Evolutionary conservation across 495 filamentous ascomycete genomes (phyloP), one percentile per base, ranked within the genome.

Genomic region (Margaritispora aquatica): DNA sequence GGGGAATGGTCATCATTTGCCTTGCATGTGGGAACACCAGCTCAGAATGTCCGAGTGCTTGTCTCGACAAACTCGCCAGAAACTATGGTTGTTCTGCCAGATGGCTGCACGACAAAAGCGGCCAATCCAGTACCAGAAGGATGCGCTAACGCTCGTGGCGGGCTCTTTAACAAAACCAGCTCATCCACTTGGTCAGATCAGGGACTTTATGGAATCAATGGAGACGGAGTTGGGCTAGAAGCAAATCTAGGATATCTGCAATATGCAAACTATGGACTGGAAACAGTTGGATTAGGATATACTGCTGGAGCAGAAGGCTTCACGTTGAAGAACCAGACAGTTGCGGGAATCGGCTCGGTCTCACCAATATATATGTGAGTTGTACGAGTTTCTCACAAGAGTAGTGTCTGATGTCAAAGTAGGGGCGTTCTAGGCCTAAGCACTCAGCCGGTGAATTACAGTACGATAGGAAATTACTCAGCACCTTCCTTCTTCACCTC

Each of bases 311-410:
- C 63, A 51, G 44, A 48, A 52, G 76, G 76, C 15, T 74, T 79
- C 0, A 69, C 69, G 23, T 63, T 84, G 34, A 60, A 70, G 7
- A 70, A 77, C 63, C 75, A 79, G 53, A 73, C 73, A 4, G 71
- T 84, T 23, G 79, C 69, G 13, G 74, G 65, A 15, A 70, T 81
- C 22, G 73, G 72, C 1, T 49, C 67, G 0, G 57, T 73, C 15
- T 66, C 75, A 9, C 71, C 78, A 34, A 79, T 83, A 55, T 83
- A 81, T 66, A 64, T 85, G 60, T 79, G 68, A 24, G 66, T 51
- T 3, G 7, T 4, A 53, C 10, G 2, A 13, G 4, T 9, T 53
- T 29, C 15, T 10, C 19, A n/a, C 5, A n/a, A 10, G 44, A 48
- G 48, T 27, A 17, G 26, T 7, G n/a, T 7, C 48, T 23, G 9